Evolutionary conservation across 1,284 basidiomycete species (phyloP), one percentile per base, ranked within the genome.

Genomic region (Microbotryum intermedium): DNA sequence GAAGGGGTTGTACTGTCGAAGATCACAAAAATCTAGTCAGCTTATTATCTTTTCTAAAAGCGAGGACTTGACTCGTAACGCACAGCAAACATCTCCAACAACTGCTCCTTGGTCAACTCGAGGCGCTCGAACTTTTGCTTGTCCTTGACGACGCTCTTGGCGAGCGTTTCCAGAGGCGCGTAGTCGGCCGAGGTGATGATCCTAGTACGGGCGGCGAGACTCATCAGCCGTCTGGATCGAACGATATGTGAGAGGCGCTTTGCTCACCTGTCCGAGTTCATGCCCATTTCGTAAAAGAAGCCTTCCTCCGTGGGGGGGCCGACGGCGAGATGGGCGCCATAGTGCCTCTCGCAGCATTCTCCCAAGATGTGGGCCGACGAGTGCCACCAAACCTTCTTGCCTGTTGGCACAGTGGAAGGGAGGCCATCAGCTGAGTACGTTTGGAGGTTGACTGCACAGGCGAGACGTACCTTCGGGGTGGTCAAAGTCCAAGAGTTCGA

Each of bases 351-450:
- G 49, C 91, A 85, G 50, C 95, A 89, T 77, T 99, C 95, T 55
- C 95, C 95, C n/a, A 99, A 82, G 58, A 98, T 92, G 77, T 98
- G 95, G 0, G 95, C 95, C 13, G 93, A 97, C 26, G 94, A 97
- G 75, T 98, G 95, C 95, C 95, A 99, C 79, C 98, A 99, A 42
- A 98, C 95, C 70, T 86, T 86, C 75, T 94, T 90, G 58, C 90
- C 87, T 88, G 69, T 18, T 45, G n/a, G 23, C 0, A 7, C 3
- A 50, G n/a, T 10, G n/a, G 7, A 50, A 18, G 56, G 21, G n/a
- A 11, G 9, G n/a, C 6, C 21, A 43, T 52, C 2, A 43, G 44
- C 18, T 8, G 25, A 3, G 44, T 25, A 21, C 43, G 13, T 6
- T 8, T 7, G 47, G 25, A 0, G 7, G n/a, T 34, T 25, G 16